Base-by-base conservation (phyloP, 352 stramenopile genomes). In the Phytophthora litchii region DNA sequence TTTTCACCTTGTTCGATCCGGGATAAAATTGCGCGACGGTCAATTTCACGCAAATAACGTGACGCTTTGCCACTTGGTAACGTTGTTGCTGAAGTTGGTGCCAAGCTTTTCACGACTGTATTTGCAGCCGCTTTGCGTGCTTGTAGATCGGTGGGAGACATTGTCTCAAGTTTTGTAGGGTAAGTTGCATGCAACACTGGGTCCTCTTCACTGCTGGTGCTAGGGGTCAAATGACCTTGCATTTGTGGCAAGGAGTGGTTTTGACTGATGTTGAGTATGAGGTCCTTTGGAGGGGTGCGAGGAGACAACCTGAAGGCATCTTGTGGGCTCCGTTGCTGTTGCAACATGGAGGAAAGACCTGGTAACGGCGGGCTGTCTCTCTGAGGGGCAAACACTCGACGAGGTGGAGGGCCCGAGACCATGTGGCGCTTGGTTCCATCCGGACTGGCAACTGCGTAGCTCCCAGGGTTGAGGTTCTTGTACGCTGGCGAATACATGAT, bases 11-110 rank as follows among this genome's bases (percentile, higher is more conserved):
- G 72, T 10, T 72, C 56, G 16, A 88, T 81, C 0, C 80, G 72
- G 7, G 64, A 55, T 20, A 89, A 44, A 60, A 89, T 89, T 14
- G 48, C 55, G 10, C 76, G 79, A 3, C 79, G 79, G 47, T 89
- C 79, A 50, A 87, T 86, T 42, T 89, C 79, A 0, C 79, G 72
- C 9, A 89, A 52, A 52, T 89, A 89, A 0, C 79, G 67, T 2
- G 79, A 89, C 1, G 62, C 66, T 46, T 88, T 88, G 11, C 41
- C 47, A 14, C 10, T 32, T 5, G 38, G 7, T 0, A 23, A 5
- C 4, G 40, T 21, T 13, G 16, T 59, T 5, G 51, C 20, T 4
- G 29, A 23, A 1, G 35, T 55, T 0, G 50, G 51, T 10, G 51
- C 43, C 16, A 66, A 19, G 11, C 50, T 32, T 14, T 38, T 27